Base-by-base conservation (phyloP, 192 early-diverging fungal genomes). In the Thoreauomyces humboldtii region DNA sequence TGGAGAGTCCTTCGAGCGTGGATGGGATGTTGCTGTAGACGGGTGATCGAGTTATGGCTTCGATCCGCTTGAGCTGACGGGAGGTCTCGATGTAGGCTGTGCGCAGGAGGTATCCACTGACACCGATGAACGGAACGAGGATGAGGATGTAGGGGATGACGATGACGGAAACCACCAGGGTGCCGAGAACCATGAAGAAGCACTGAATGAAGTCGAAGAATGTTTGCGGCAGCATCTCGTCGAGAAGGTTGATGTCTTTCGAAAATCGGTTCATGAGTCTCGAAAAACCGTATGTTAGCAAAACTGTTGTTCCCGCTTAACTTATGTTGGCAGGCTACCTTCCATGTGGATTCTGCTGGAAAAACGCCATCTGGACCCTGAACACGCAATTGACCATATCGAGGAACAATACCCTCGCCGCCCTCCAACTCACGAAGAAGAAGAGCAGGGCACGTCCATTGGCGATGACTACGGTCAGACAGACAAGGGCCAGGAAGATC, bases 41-140 rank as follows among this genome's bases (percentile, higher is more conserved):
- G 3, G 86, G 80, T 0, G 85, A 84, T 15, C 87, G 84, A 5
- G 87, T 85, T 9, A 78, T 70, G 35, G 81, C 73, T 68, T 89
- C 87, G 59, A 86, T 73, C 15, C 87, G 81, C 67, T 89, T 89
- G 61, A 90, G 70, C 47, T 87, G 84, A 2, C 87, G 77, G 43
- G 79, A 81, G 7, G 86, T 68, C 12, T 33, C 50, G 60, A 90
- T 75, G 46, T 87, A 90, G 11, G 63, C 38, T 2, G 32, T 27
- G 1, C 87, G 83, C 1, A 88, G 66, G 19, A 70, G 46, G 38
- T 73, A 73, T 55, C 89, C 90, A 0, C 66, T 67, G 1, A 63
- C 36, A 24, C 77, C 48, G 9, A 87, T 67, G 0, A 77, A 59
- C 0, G 75, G 75, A 14, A 91, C 70, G 0, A 82, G 38, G 0